A percentile compares a stretch with the other conserved stretches of the same genome.
Evolutionary conservation across 345 rosid genomes (phyloP).

Genomic region (Conringia planisiliqua): DNA sequence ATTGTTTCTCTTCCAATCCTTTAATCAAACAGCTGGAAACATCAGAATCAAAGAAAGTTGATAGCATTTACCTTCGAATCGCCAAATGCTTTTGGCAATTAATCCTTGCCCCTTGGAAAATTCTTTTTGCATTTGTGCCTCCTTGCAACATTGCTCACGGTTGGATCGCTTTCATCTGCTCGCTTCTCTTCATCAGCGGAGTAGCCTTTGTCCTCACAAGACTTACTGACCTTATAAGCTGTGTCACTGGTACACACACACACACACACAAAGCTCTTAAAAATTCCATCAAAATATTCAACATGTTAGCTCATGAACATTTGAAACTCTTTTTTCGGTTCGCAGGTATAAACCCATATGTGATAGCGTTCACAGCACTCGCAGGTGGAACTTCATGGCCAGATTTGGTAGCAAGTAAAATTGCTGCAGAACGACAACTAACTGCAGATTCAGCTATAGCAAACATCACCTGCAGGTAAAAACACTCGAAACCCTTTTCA

Average conservation of each 20-base stretch:
- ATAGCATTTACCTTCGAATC: slow-evolving; percentile 35
- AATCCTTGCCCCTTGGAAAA: slow-evolving; percentile 68
- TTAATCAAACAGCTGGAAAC: slow-evolving; percentile 56
- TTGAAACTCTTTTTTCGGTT: not conserved
- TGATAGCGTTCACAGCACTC: slow-evolving; percentile 89
- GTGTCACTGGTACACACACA: slow-evolving; percentile 69
- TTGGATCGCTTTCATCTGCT: slow-evolving; percentile 85
- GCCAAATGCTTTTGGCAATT: slow-evolving; percentile 58
- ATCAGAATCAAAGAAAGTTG: slow-evolving; percentile 54
- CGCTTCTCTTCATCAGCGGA: slow-evolving; percentile 76
- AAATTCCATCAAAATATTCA: not conserved
- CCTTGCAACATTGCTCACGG: slow-evolving; percentile 87
- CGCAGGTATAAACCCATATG: slow-evolving; percentile 85
- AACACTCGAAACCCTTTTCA: not conserved
- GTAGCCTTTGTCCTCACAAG: slow-evolving; percentile 73
- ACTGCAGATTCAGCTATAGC: slow-evolving; percentile 98
- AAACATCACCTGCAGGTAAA: slow-evolving; percentile 92
- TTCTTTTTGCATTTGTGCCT: slow-evolving; percentile 88
- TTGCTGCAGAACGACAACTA: slow-evolving; percentile 87
- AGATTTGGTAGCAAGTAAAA: slow-evolving; percentile 93
- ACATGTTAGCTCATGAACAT: not conserved
- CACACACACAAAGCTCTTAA: not conserved
- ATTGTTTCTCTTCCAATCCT: slow-evolving; percentile 15
- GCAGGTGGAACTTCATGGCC: slow-evolving; percentile 99
- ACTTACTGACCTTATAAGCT: slow-evolving; percentile 83